Percentiles rank a stretch among this genome's conserved stretches.
Evolutionary conservation across 495 filamentous ascomycete genomes (phyloP).

Genomic region (Xylaria scruposa): DNA sequence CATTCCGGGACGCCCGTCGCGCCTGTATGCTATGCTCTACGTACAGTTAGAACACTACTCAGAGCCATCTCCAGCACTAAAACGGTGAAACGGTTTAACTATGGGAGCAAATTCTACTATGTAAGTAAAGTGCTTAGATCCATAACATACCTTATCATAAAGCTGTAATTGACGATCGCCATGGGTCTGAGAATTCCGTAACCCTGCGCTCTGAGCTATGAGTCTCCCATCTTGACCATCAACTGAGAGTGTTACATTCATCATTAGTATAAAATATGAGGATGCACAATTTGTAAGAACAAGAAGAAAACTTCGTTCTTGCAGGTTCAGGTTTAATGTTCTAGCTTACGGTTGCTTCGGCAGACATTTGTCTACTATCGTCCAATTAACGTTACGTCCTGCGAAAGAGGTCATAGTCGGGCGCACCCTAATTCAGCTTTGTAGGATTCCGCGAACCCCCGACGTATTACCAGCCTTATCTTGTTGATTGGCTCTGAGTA

Average conservation of each 20-base stretch:
- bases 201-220: slow-evolving; percentile 5
- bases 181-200: neutral
- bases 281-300: neutral
- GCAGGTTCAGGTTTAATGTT: neutral
- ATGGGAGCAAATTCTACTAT: neutral
- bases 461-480: neutral
- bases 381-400: neutral
- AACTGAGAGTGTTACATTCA: slow-evolving; percentile 17
- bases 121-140: neutral
- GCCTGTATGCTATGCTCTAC: slow-evolving; percentile 17
- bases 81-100: neutral
- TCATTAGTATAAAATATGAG: neutral
- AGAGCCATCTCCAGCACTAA: neutral
- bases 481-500: neutral
- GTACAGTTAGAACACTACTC: neutral
- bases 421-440: neutral
- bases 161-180: slow-evolving; percentile 7
- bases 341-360: neutral
- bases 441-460: neutral
- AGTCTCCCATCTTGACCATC: slow-evolving; percentile 2
- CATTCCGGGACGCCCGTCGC: slow-evolving; percentile 26
- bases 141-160: slow-evolving; percentile 4
- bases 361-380: neutral
- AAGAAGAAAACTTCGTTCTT: slow-evolving; percentile 1
- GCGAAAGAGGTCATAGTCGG: neutral